These are phyloP conservation scores for Lactarius pseudohatsudake DNA, from an alignment of 768 basidiomycete species.

Conservation along the genomic window DNA sequence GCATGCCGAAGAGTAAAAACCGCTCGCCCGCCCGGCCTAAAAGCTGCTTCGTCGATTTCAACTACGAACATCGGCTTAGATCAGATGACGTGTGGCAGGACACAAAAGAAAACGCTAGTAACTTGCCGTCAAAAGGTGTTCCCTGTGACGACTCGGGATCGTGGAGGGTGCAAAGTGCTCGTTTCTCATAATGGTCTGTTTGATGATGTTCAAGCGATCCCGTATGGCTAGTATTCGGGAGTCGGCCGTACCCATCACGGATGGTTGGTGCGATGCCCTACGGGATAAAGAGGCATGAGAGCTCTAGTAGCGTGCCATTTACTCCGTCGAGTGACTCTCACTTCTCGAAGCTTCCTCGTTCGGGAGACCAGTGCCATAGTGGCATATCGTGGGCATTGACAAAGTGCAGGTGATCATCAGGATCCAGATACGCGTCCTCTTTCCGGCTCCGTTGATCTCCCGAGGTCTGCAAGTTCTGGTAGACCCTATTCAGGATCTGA, in stretches of 20 bases:
- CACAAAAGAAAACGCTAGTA: neutral
- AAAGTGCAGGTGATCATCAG: slow-evolving; percentile 77
- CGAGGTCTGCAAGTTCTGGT: slow-evolving; percentile 70
- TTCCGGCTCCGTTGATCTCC: slow-evolving; percentile 46
- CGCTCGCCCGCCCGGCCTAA: slow-evolving; percentile 86
- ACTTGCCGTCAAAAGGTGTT: slow-evolving; percentile 82
- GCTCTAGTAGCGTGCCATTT: neutral
- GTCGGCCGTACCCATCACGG: slow-evolving; percentile 81
- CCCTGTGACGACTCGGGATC: slow-evolving; percentile 82
- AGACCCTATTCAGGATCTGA: slow-evolving; percentile 65
- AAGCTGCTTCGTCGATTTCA: slow-evolving; percentile 94
- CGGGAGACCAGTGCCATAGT: slow-evolving; percentile 84
- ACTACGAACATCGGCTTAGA: slow-evolving; percentile 43
- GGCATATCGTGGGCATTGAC: slow-evolving; percentile 97
- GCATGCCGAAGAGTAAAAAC: slow-evolving; percentile 92
- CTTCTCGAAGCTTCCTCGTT: slow-evolving; percentile 88
- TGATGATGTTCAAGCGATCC: slow-evolving; percentile 86
- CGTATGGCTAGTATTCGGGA: slow-evolving; percentile 77
- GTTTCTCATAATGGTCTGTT: slow-evolving; percentile 89
- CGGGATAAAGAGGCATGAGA: slow-evolving; percentile 24
- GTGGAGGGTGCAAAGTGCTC: slow-evolving; percentile 98
- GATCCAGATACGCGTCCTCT: slow-evolving; percentile 69
- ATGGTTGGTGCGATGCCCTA: slow-evolving; percentile 55
- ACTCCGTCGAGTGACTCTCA: slow-evolving; percentile 38
- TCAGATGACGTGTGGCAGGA: neutral